A percentile compares a stretch with the other conserved stretches of the same genome.
phyloP scores from a whole-genome alignment of 164 flowering plant genomes.

The Vitis rotundifolia region DNA sequence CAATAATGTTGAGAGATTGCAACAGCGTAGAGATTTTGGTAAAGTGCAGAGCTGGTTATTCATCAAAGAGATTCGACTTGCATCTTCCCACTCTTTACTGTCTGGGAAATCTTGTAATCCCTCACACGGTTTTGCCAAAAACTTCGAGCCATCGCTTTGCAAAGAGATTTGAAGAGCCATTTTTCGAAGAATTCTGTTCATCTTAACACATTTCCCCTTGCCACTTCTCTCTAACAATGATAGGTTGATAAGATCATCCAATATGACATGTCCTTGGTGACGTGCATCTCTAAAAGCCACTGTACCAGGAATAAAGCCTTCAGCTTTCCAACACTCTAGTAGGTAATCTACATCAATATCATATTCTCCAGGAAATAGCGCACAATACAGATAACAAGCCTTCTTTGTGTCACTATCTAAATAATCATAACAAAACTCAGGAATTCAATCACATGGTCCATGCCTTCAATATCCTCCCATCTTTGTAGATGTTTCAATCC shows the following conservation, averaged over 20 bases:
- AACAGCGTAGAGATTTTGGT: not conserved
- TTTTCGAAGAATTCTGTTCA: conserved; percentile 1
- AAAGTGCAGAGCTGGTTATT: not conserved
- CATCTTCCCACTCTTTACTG: not conserved
- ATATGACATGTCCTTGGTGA: not conserved
- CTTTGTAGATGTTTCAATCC: not conserved
- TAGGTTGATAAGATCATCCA: conserved; percentile 7
- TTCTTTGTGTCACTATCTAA: not conserved
- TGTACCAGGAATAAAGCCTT: not conserved
- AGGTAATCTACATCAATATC: not conserved
- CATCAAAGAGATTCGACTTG: conserved; percentile 6
- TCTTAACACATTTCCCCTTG: not conserved
- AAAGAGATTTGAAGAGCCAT: conserved; percentile 4
- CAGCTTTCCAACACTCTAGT: conserved; percentile 16
- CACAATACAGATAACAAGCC: conserved; percentile 5
- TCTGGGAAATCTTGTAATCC: not conserved
- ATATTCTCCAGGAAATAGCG: conserved; percentile 9
- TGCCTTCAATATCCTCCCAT: conserved; percentile 3
- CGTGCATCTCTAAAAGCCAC: not conserved
- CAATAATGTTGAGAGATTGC: conserved; percentile 7
- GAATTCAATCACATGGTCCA: conserved; percentile 1
- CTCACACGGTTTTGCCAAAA: not conserved
- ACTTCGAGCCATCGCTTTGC: not conserved
- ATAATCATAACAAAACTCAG: conserved; percentile 7
- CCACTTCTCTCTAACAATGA: conserved; percentile 9